These are phyloP conservation scores for Blastobotrys proliferans DNA, from an alignment of 1,139 yeast genomes.

Conservation along the genomic window DNA sequence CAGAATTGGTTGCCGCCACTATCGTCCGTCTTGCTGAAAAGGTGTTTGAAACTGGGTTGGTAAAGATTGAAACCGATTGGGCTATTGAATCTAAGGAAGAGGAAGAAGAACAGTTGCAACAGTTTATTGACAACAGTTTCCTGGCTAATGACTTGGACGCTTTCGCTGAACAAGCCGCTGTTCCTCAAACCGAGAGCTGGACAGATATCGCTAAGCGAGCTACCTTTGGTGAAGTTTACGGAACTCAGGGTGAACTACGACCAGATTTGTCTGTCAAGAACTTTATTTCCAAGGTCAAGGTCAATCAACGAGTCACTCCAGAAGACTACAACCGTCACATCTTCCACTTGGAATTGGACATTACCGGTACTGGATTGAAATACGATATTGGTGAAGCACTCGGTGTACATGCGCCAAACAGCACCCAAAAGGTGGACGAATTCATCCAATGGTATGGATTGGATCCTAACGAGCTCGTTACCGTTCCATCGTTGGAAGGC, in stretches of 20 bases:
- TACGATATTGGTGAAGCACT: constrained; percentile 96
- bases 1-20: constrained; percentile 80
- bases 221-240: constrained; percentile 78
- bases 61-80: constrained; percentile 21
- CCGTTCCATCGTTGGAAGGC: constrained; percentile 66
- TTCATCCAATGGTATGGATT: constrained; percentile 72
- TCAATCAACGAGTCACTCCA: constrained; percentile 92
- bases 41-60: constrained; percentile 32
- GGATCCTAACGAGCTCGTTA: constrained; percentile 62
- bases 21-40: constrained; percentile 55
- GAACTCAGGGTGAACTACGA: constrained; percentile 54
- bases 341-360: constrained; percentile 94
- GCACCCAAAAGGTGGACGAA: constrained; percentile 55
- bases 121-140: constrained; percentile 35
- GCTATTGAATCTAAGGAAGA: constrained; percentile 20
- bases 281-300: constrained; percentile 85
- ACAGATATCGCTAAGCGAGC: constrained; percentile 65
- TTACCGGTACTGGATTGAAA: constrained; percentile 82
- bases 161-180: constrained; percentile 48
- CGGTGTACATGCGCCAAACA: constrained; percentile 91
- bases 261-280: constrained; percentile 89
- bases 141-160: constrained; percentile 40
- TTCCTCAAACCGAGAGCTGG: constrained; percentile 42
- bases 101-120: constrained; percentile 18
- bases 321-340: constrained; percentile 85